Base-by-base conservation (phyloP, 176 grass and related monocot species). In the Eragrostis nindensis region DNA sequence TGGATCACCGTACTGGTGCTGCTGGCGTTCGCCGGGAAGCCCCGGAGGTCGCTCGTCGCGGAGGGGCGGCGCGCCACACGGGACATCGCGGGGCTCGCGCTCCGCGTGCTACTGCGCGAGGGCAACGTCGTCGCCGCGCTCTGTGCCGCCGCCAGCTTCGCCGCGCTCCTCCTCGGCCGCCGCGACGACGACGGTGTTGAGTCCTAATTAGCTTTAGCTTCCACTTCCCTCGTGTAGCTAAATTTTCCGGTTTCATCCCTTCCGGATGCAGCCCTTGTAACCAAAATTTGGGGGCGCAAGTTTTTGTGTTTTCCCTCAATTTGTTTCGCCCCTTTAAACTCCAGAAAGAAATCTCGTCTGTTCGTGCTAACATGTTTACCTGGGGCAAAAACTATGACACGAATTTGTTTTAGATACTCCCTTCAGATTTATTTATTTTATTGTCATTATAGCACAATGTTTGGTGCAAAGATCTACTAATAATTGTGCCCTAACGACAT, bases 1-100 rank as follows among this genome's bases (percentile, higher is more conserved):
- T 98, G 92, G 95, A 98, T 85, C 80, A 98, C 95, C 75, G 88
- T 98, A 24, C 86, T 97, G n/a, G 95, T 98, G 27, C 92, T 98
- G 48, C 92, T 94, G 12, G 80, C 93, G 21, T 96, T 95, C 75
- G 89, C 90, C 2, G 93, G 93, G 3, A 52, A 74, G 43, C 87
- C 91, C 6, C 21, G 74, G 5, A 3, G 89, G 39, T 80, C 80
- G 32, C 86, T 98, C 30, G 92, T 98, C 55, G 86, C 78, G 18
- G 95, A 98, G 52, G 95, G 73, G 2, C 50, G 65, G 0, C 85
- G 89, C 73, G 85, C 83, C 73, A 94, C 92, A 5, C 84, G 74
- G 60, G 92, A 97, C 76, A 92, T 97, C 66, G 85, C 87, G 1
- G 69, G 68, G 10, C 55, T 97, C 57, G 90, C 89, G 14, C 27